These are phyloP conservation scores for Hyphopichia buzzinii DNA, from an alignment of 1,139 yeast species.

Conservation along the genomic window DNA sequence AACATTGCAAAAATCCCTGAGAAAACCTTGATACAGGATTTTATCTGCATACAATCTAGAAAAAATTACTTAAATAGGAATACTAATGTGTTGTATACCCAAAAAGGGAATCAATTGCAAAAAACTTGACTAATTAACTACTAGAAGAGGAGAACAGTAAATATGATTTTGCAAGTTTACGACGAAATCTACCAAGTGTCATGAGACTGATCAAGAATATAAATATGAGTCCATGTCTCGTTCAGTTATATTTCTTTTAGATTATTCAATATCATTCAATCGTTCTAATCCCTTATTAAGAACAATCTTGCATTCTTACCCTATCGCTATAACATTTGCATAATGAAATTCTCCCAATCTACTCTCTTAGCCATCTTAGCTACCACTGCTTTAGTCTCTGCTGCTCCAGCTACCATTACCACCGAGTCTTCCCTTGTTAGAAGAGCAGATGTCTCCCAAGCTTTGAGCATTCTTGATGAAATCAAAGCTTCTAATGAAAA, in stretches of 20 bases:
- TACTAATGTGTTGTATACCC: slow-evolving; percentile 4
- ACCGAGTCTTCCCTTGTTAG: slow-evolving; percentile 28
- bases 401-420: slow-evolving; percentile 36
- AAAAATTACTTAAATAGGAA: slow-evolving; percentile 4
- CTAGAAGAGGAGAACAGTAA: slow-evolving; percentile 6
- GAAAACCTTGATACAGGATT: neutral
- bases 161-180: slow-evolving; percentile 3
- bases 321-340: slow-evolving; percentile 7
- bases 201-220: slow-evolving; percentile 2
- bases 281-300: neutral
- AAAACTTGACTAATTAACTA: neutral
- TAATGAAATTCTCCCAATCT: slow-evolving; percentile 46
- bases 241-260: neutral
- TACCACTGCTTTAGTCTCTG: slow-evolving; percentile 36
- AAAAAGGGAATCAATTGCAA: slow-evolving; percentile 1
- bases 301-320: neutral
- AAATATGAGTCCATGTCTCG: slow-evolving; percentile 5
- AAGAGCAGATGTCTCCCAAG: slow-evolving; percentile 37
- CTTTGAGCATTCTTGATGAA: slow-evolving; percentile 34
- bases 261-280: neutral
- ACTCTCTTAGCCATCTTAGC: slow-evolving; percentile 44
- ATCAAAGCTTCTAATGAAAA: slow-evolving; percentile 31
- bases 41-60: neutral
- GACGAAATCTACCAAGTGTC: slow-evolving; percentile 4
- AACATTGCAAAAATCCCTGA: neutral